Conservation (phyloP, 176 grass and related monocot genomes). For the Areca catechu region DNA sequence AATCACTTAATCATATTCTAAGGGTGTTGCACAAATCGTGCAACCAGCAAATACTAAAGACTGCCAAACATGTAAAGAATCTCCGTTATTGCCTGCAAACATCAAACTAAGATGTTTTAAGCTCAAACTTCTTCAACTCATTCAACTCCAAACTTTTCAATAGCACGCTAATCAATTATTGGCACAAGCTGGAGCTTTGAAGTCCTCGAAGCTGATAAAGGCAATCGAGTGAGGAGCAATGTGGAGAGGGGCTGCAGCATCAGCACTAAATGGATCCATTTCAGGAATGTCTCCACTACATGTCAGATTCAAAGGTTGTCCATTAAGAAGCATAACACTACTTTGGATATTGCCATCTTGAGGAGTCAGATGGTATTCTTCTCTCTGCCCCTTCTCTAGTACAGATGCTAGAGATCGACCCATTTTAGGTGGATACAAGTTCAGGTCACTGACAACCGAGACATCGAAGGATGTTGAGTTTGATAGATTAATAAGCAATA, state of each 20-base stretch:
- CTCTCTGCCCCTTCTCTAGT: conserved; percentile 19
- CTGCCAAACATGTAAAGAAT: too few species aligned
- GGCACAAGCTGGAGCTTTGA: conserved; percentile 43
- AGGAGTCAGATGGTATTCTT: conserved; percentile 49
- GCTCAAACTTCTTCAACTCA: too few species aligned
- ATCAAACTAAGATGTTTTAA: too few species aligned
- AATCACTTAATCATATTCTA: too few species aligned
- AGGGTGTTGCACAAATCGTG: too few species aligned
- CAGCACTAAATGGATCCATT: conserved; percentile 19
- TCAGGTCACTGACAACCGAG: conserved; percentile 27
- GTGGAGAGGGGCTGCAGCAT: conserved; percentile 19
- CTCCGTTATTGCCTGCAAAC: too few species aligned
- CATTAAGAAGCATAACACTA: conserved; percentile 44
- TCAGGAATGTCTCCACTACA: conserved; percentile 32
- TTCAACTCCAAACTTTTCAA: too few species aligned
- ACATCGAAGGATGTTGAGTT: conserved; percentile 48
- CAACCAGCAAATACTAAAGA: too few species aligned
- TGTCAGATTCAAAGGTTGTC: conserved; percentile 25
- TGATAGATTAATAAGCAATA: conserved; percentile 50
- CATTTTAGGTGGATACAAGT: conserved; percentile 14
- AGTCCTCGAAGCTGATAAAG: conserved; percentile 33
- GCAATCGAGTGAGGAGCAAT: conserved; percentile 32
- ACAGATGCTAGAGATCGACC: not conserved
- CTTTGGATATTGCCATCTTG: conserved; percentile 36
- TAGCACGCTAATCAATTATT: too few species aligned